A percentile compares a stretch with the other conserved stretches of the same genome.
Conservation (phyloP, 179 eudicot species). For the Amaranthus tricolor region DNA sequence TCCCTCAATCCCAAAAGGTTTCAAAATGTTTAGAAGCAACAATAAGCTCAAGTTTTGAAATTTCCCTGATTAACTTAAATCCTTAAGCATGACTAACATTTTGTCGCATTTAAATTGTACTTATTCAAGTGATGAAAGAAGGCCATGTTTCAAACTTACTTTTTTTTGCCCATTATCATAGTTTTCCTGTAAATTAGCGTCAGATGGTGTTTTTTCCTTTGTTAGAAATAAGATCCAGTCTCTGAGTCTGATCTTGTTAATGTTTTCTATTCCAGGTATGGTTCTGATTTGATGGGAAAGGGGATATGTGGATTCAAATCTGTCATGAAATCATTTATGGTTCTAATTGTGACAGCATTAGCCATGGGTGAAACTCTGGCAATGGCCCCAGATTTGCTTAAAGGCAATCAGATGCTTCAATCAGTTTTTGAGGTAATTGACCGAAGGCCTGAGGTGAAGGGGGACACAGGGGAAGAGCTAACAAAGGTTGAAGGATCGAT, state of each 20-base stretch:
- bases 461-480: slow-evolving; percentile 72
- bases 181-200: too few species aligned
- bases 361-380: slow-evolving; percentile 96
- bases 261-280: slow-evolving; percentile 63
- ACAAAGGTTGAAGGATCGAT: slow-evolving; percentile 66
- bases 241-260: background rate
- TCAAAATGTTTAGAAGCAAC: too few species aligned
- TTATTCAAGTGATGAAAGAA: too few species aligned
- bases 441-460: slow-evolving; percentile 50
- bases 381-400: slow-evolving; percentile 87
- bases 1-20: background rate
- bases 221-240: background rate
- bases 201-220: background rate
- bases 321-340: slow-evolving; percentile 93
- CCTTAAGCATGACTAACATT: too few species aligned
- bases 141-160: too few species aligned
- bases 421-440: slow-evolving; percentile 89
- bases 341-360: slow-evolving; percentile 80
- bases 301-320: slow-evolving; percentile 76
- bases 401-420: slow-evolving; percentile 85
- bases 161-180: too few species aligned
- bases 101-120: too few species aligned
- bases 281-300: slow-evolving; percentile 80
- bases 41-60: too few species aligned
- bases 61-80: too few species aligned